Percentiles rank a stretch among this genome's conserved stretches.
These are phyloP conservation scores for Phaffia rhodozyma DNA, from an alignment of 1,284 basidiomycete genomes.

Conservation along the genomic window DNA sequence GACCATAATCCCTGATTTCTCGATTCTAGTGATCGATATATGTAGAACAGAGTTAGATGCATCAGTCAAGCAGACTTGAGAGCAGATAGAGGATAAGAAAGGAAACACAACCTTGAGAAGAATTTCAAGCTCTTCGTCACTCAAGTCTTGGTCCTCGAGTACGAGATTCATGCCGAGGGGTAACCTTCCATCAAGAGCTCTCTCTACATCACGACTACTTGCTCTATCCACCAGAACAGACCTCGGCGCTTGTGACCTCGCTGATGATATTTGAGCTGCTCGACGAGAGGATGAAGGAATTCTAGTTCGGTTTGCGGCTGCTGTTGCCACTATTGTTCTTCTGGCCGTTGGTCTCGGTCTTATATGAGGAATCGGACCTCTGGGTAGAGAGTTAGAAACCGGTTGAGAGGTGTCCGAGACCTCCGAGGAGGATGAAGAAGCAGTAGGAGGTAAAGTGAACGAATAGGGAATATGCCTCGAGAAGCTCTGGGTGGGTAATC, in stretches of 20 bases:
- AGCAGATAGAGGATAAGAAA: not conserved
- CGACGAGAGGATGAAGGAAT: not conserved
- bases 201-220: not conserved
- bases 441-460: constrained; percentile 31
- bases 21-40: not conserved
- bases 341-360: too few species aligned
- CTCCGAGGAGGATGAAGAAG: constrained; percentile 23
- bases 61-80: not conserved
- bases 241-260: not conserved
- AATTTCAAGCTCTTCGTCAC: constrained; percentile 8
- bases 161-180: constrained; percentile 9
- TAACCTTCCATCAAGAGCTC: constrained; percentile 6
- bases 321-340: too few species aligned
- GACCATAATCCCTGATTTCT: constrained; percentile 2
- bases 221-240: not conserved
- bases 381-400: not conserved
- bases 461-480: constrained; percentile 18
- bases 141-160: constrained; percentile 5
- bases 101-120: not conserved
- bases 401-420: not conserved
- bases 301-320: not conserved
- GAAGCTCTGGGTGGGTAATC: not conserved
- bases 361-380: not conserved
- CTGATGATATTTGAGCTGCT: not conserved
- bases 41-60: too few species aligned